Evolutionary conservation across 306 rosid genomes (phyloP).

Genomic region (Inga oerstediana): DNA sequence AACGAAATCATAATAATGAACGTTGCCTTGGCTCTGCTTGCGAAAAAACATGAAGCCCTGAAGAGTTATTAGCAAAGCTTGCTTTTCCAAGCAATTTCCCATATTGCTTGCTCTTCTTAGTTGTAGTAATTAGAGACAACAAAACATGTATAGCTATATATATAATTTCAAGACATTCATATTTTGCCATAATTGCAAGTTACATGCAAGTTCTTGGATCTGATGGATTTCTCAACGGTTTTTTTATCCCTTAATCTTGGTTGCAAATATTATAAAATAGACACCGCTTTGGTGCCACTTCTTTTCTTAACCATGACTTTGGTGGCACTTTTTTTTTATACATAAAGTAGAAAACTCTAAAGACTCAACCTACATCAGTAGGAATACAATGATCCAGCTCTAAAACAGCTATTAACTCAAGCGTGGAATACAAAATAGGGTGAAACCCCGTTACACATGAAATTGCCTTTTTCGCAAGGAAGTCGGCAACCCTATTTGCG

Average conservation of each 20-base stretch:
- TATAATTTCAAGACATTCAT: neutral
- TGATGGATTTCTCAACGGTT: neutral
- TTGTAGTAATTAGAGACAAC: neutral
- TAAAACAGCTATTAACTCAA: too few relatives aligned
- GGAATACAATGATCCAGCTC: too few relatives aligned
- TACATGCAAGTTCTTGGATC: slow-evolving; percentile 1
- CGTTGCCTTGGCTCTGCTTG: slow-evolving; percentile 11
- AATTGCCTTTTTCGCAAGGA: too few relatives aligned
- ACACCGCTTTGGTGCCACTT: too few relatives aligned
- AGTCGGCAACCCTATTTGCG: too few relatives aligned
- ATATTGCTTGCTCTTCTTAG: neutral
- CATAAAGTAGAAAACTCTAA: too few relatives aligned
- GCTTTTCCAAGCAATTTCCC: neutral
- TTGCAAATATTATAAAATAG: neutral
- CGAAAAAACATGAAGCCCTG: slow-evolving; percentile 1
- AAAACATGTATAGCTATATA: neutral
- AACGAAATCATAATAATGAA: slow-evolving; percentile 24
- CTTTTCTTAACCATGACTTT: neutral
- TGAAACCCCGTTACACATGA: too few relatives aligned
- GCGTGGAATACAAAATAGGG: too few relatives aligned
- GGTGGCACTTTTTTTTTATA: neutral
- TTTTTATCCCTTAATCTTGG: neutral
- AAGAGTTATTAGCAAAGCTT: neutral
- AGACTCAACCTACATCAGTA: too few relatives aligned
- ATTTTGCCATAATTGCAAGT: neutral